Conservation (phyloP, 129 eudicot species). For the carrot (Daucus carota) region DNA sequence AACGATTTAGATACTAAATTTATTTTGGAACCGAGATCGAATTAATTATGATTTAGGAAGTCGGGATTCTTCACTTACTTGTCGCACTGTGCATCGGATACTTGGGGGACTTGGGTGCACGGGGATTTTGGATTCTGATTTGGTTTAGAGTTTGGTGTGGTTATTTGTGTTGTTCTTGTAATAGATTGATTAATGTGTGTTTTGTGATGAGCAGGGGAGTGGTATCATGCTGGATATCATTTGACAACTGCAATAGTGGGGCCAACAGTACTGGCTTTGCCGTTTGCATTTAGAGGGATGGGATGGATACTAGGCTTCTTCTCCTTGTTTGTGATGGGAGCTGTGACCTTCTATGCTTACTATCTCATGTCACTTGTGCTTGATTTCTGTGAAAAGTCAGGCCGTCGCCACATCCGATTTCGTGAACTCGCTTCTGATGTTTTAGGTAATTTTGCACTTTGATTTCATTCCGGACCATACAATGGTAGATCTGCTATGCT, state of each 20-base stretch:
- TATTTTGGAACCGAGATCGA: too few relatives aligned
- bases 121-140: background rate
- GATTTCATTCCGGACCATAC: background rate
- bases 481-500: too few relatives aligned
- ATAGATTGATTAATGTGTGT: background rate
- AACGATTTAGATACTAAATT: background rate
- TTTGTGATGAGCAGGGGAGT: constrained; percentile 44
- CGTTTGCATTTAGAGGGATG: constrained; percentile 68
- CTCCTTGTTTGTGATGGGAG: constrained; percentile 68
- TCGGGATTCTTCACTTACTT: too few relatives aligned
- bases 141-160: background rate
- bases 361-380: constrained; percentile 83
- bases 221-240: constrained; percentile 96
- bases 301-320: constrained; percentile 77
- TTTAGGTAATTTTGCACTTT: constrained; percentile 32
- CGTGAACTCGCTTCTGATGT: constrained; percentile 89
- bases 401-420: constrained; percentile 84
- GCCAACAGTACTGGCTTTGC: constrained; percentile 70
- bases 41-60: too few relatives aligned
- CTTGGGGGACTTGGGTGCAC: too few relatives aligned
- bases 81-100: too few relatives aligned
- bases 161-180: background rate
- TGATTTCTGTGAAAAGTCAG: constrained; percentile 71
- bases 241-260: constrained; percentile 91
- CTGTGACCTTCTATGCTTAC: constrained; percentile 78